Base-by-base conservation (phyloP, 768 basidiomycete species). In the Gloeopeniophorella convolvens region DNA sequence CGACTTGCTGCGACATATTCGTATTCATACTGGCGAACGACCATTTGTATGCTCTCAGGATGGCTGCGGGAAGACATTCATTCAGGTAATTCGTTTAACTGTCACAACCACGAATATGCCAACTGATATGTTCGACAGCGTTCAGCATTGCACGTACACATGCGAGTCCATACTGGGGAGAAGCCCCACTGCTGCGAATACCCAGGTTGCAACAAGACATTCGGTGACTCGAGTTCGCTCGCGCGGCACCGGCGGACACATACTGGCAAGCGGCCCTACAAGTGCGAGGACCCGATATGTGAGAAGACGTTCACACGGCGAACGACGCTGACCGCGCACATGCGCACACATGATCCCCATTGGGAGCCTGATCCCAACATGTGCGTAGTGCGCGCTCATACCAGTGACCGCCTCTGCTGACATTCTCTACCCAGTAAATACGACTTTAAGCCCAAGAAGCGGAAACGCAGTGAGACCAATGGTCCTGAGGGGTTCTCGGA, bases 111-210 rank as follows among this genome's bases (percentile, higher is more conserved):
- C 48, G 41, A 15, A 16, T 47, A 53, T 60, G 43, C 56, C 33
- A 37, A 56, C 54, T 37, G 53, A 43, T 37, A 41, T 40, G 30
- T 13, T 10, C 54, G 53, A 40, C 65, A 95, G 87, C 82, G 89
- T 46, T 93, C 90, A 16, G 91, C 91, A 23, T 71, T 95, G 50
- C 88, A 89, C 54, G 91, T 95, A 2, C 92, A 95, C 65, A 73
- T 76, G 43, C 82, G 92, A 16, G 89, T 91, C 3, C 92, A 95
- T 63, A 93, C 92, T 4, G 92, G 92, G 32, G 92, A 95, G 70
- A 89, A 90, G 60, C 92, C 92, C 9, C 92, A 95, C 65, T 78
- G 74, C 42, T 95, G 92, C 69, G 88, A 90, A 70, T 90, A 91
- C 64, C 86, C 85, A 3, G 86, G 80, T 7, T 95, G 91, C 66